These are phyloP conservation scores for Prunus kanzakura DNA, from an alignment of 306 rosid species.

Conservation along the genomic window DNA sequence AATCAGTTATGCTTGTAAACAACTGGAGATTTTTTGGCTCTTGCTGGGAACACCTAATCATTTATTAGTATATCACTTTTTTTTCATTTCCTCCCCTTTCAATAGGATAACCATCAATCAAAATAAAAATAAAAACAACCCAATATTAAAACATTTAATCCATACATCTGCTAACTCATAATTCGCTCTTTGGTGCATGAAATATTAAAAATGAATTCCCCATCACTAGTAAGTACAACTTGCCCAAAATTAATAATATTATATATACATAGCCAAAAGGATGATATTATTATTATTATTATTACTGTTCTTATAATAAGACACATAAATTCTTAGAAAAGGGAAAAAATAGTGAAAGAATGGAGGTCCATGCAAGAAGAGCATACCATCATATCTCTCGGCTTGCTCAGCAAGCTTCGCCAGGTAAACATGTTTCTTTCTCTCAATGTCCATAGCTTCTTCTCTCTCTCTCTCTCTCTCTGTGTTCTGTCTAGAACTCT, in stretches of 20 bases:
- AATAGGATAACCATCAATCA: background rate
- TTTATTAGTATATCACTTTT: background rate
- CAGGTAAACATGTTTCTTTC: conserved; percentile 33
- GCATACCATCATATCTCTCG: conserved; percentile 42
- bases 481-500: background rate
- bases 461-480: background rate
- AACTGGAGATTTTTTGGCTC: background rate
- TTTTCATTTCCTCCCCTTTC: background rate
- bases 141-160: no score
- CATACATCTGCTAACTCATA: background rate
- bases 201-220: background rate
- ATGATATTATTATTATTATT: no score
- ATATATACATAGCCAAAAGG: no score
- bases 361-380: conserved; percentile 3
- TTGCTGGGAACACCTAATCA: background rate
- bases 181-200: background rate
- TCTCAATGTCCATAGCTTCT: conserved; percentile 33
- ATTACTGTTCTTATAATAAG: no score
- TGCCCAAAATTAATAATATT: no score
- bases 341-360: background rate
- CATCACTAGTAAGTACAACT: no score
- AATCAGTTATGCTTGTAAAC: background rate
- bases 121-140: background rate
- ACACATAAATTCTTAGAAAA: background rate
- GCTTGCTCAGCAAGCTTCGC: conserved; percentile 49